Percentiles rank a stretch among this genome's conserved stretches.
Conservation (phyloP, 1,139 yeast genomes). For the Geotrichum citri-aurantii region DNA sequence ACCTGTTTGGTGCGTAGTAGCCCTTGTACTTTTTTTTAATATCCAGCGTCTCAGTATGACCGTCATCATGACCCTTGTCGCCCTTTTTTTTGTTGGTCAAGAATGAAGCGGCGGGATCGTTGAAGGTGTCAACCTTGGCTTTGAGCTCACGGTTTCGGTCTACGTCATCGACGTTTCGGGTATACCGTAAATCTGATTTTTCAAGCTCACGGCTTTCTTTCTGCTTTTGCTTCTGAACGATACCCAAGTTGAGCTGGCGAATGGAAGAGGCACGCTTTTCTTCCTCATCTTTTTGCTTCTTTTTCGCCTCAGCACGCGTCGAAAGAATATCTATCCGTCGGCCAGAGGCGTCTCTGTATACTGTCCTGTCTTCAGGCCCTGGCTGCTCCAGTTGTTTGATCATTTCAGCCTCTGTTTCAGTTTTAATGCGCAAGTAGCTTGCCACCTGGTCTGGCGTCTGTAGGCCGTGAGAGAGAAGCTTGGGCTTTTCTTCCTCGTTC, state of each 20-base stretch:
- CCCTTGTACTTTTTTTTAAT: slow-evolving; percentile 41
- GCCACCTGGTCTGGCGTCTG: slow-evolving; percentile 42
- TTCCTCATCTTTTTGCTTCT: slow-evolving; percentile 30
- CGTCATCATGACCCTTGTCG: background rate
- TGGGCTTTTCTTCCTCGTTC: slow-evolving; percentile 5
- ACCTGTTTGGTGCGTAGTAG: slow-evolving; percentile 60
- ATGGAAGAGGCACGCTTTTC: slow-evolving; percentile 28
- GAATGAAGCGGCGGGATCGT: slow-evolving; percentile 65
- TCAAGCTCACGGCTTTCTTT: slow-evolving; percentile 26
- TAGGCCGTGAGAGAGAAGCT: slow-evolving; percentile 36
- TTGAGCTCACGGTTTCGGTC: slow-evolving; percentile 14
- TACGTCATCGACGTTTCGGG: slow-evolving; percentile 20
- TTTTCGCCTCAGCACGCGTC: slow-evolving; percentile 29
- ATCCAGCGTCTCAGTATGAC: slow-evolving; percentile 25
- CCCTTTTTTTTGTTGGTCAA: slow-evolving; percentile 25
- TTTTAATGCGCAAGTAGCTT: slow-evolving; percentile 30
- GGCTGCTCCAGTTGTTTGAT: background rate
- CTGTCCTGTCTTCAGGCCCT: slow-evolving; percentile 36
- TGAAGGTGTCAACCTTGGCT: slow-evolving; percentile 39
- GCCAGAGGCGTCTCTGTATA: slow-evolving; percentile 59
- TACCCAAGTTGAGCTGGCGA: slow-evolving; percentile 42
- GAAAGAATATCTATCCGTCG: slow-evolving; percentile 41
- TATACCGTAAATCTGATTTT: slow-evolving; percentile 33
- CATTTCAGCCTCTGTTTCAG: slow-evolving; percentile 16
- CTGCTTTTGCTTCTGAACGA: slow-evolving; percentile 38